These are phyloP conservation scores for Russula lepida DNA, from an alignment of 768 basidiomycete genomes.

Conservation along the genomic window DNA sequence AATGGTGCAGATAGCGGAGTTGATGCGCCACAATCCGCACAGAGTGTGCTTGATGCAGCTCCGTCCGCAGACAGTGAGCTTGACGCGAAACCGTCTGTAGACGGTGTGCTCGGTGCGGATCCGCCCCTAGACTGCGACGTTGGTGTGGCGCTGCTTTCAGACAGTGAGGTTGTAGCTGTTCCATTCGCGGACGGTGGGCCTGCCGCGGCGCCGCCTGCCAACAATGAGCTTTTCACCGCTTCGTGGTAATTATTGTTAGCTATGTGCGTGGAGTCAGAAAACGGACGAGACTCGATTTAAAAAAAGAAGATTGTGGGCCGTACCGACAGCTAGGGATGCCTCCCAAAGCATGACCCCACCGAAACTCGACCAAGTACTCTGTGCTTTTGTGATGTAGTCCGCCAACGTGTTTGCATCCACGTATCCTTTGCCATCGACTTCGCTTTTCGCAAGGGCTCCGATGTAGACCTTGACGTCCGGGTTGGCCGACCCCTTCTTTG, in stretches of 20 bases:
- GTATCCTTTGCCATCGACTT: constrained; percentile 37
- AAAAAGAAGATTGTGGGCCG: not conserved
- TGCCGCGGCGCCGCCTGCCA: not conserved
- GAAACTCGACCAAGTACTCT: constrained; percentile 31
- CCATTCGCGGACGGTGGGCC: not conserved
- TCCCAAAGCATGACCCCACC: constrained; percentile 38
- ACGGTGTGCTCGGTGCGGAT: not conserved
- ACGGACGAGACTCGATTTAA: not conserved
- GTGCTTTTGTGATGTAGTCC: constrained; percentile 29
- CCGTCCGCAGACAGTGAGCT: too few relatives aligned
- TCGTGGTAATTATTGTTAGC: not conserved
- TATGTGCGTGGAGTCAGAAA: not conserved
- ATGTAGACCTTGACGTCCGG: constrained; percentile 40
- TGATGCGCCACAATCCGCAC: too few relatives aligned
- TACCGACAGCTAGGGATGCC: constrained; percentile 39
- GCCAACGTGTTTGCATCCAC: constrained; percentile 28
- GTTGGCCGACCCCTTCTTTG: constrained; percentile 35
- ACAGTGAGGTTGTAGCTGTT: not conserved
- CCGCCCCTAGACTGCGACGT: too few relatives aligned
- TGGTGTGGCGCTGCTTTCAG: too few relatives aligned
- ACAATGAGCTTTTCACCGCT: not conserved
- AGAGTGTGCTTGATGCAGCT: too few relatives aligned
- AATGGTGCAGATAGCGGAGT: too few relatives aligned
- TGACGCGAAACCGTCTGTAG: too few relatives aligned
- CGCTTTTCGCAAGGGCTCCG: constrained; percentile 37